Evolutionary conservation across 257 asterid species (phyloP), one percentile per base, ranked within the genome.

Genomic region (Salvia hispanica): DNA sequence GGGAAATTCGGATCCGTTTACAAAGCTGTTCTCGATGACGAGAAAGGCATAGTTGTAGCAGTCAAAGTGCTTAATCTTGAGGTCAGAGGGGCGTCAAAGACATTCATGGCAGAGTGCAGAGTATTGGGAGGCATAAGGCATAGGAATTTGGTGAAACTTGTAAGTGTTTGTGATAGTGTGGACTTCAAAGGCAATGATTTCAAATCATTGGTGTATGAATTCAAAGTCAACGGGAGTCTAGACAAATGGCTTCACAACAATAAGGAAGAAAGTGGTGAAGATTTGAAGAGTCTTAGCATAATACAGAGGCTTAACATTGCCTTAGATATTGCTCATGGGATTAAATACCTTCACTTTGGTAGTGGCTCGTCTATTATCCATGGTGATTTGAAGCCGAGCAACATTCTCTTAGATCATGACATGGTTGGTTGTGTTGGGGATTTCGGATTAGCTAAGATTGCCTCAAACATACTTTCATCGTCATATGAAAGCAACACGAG

Each of bases 1-100:
- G 84, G 81, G 40, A 66, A 66, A 39, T 51, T 69, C 25, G 81
- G 75, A 13, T 55, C 6, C 1, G 79, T 79, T 31, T 79, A 75
- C 52, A 75, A 65, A 73, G 84, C 77, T 57, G 7, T 55, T 57
- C 42, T 80, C 2, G 61, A 61, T 0, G 67, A 73, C 21, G 71
- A 39, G 4, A 39, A 48, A 5, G 10, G 47, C 14, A 34, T 33
- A 25, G 7, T 46, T 3, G 70, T 69, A 1, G 79, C 77, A 5
- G 62, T 80, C 0, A 70, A 76, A 36, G 77, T 64, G 12, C 70
- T 76, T 5, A 68, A 79, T 52, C 64, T 69, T 18, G 40, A 34
- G 40, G 64, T 64, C 10, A 7, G 15, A 16, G 81, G 81, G 12
- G 77, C 81, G 3, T 58, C 70, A 5, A 79, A 69, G 44, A 76